A percentile compares a stretch with the other conserved stretches of the same genome.
Conservation (phyloP, 306 rosid species). For the Phaseolus lunatus region DNA sequence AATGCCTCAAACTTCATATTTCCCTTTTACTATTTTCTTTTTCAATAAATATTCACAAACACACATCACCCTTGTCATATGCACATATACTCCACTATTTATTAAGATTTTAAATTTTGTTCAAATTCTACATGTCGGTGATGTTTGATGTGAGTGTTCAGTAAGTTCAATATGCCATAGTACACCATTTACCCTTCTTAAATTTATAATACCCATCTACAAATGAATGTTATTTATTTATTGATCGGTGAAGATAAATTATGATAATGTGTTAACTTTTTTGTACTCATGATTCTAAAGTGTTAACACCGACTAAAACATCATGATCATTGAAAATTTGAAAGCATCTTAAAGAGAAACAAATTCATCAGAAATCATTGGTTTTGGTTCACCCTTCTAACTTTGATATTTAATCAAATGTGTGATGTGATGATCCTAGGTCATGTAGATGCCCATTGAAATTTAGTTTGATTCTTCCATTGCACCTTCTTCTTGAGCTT, state of each 20-base stretch:
- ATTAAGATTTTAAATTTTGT: neutral
- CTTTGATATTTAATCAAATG: neutral
- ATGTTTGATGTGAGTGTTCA: slow-evolving; percentile 14
- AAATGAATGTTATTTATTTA: neutral
- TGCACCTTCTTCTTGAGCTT: neutral
- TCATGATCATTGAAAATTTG: slow-evolving; percentile 28
- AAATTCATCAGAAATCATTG: slow-evolving; percentile 7
- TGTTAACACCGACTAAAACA: slow-evolving; percentile 34
- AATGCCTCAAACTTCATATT: neutral
- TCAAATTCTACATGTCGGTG: slow-evolving; percentile 18
- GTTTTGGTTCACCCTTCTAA: slow-evolving; percentile 37
- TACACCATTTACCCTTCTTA: neutral
- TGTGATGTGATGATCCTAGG: neutral
- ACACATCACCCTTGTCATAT: neutral
- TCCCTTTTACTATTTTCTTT: neutral
- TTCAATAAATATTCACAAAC: slow-evolving; percentile 11
- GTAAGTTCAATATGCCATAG: neutral
- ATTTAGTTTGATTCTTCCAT: slow-evolving; percentile 14
- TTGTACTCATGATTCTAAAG: slow-evolving; percentile 38
- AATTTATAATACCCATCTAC: slow-evolving; percentile 6
- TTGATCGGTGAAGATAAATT: slow-evolving; percentile 2
- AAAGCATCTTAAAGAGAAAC: slow-evolving; percentile 31
- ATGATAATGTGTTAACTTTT: slow-evolving; percentile 6
- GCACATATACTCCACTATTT: neutral
- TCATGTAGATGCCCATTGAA: neutral